Conservation (phyloP, 2,329 filamentous ascomycete genomes). For the Botryosphaeria dothidea region DNA sequence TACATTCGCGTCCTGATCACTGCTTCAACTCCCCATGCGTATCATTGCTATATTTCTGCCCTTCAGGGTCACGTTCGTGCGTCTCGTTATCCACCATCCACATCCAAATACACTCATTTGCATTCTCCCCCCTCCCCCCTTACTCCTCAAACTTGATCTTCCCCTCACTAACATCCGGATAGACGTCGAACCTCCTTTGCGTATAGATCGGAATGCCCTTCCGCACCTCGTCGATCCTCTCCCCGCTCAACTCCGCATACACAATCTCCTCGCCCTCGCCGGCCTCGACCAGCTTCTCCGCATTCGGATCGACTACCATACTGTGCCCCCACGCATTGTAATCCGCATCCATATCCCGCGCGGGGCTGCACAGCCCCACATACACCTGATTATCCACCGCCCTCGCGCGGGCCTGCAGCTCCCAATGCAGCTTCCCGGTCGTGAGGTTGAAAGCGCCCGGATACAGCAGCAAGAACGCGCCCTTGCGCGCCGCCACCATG, state of each 20-base stretch:
- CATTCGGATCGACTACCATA: slow-evolving; percentile 84
- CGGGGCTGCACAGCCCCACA: slow-evolving; percentile 89
- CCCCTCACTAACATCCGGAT: slow-evolving; percentile 79
- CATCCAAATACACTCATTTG: not conserved
- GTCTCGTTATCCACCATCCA: not conserved
- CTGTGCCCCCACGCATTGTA: slow-evolving; percentile 95
- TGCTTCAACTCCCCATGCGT: not conserved
- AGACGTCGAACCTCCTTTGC: slow-evolving; percentile 93
- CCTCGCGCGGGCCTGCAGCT: slow-evolving; percentile 75
- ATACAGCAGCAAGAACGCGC: slow-evolving; percentile 86
- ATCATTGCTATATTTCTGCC: too few species aligned
- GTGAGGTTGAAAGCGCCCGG: slow-evolving; percentile 97
- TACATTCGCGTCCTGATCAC: too few species aligned
- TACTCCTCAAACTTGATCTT: slow-evolving; percentile 45
- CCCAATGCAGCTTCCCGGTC: slow-evolving; percentile 91
- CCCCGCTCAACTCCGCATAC: slow-evolving; percentile 68
- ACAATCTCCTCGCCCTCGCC: slow-evolving; percentile 77
- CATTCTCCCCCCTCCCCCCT: not conserved
- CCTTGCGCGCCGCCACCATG: slow-evolving; percentile 80
- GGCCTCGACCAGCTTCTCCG: slow-evolving; percentile 75
- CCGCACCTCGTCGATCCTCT: slow-evolving; percentile 71
- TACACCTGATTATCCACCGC: slow-evolving; percentile 95
- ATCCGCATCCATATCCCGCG: slow-evolving; percentile 70
- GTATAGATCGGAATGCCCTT: slow-evolving; percentile 80
- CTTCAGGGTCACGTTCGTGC: too few species aligned